These are phyloP conservation scores for Cymbidium sinense DNA, from an alignment of 106 monocot species.

Conservation along the genomic window DNA sequence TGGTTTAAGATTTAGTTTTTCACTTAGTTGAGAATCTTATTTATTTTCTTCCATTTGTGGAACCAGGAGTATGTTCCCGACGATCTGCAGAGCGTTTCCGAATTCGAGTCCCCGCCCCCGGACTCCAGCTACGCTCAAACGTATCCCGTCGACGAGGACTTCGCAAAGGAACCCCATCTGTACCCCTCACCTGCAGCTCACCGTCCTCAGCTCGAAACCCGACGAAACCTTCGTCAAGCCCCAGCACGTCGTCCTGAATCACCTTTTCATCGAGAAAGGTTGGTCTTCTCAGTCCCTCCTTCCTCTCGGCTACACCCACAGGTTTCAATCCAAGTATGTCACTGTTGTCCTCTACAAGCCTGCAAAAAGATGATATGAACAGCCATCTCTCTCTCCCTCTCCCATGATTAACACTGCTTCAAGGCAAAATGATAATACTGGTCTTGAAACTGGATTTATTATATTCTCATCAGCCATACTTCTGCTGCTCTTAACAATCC, in stretches of 20 bases:
- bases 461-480: background rate
- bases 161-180: conserved; percentile 56
- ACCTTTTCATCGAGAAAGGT: conserved; percentile 88
- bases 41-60: too few relatives aligned
- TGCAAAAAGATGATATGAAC: conserved; percentile 25
- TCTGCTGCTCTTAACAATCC: background rate
- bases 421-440: background rate
- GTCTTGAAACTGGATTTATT: background rate
- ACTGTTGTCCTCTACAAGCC: conserved; percentile 83
- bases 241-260: conserved; percentile 77
- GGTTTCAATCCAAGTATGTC: conserved; percentile 74
- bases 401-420: too few relatives aligned
- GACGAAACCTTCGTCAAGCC: conserved; percentile 33
- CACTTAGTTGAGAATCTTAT: too few relatives aligned
- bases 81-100: conserved; percentile 38
- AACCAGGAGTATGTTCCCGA: conserved; percentile 73
- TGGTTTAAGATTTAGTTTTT: too few relatives aligned
- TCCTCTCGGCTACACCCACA: conserved; percentile 69
- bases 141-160: conserved; percentile 56
- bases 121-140: conserved; percentile 40
- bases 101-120: conserved; percentile 55
- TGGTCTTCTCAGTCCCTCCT: conserved; percentile 53
- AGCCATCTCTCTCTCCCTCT: too few relatives aligned
- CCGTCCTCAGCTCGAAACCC: conserved; percentile 23
- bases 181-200: conserved; percentile 58